Evolutionary conservation across 2,329 filamentous ascomycete genomes (phyloP).

Genomic region (Cladosporium sp.): DNA sequence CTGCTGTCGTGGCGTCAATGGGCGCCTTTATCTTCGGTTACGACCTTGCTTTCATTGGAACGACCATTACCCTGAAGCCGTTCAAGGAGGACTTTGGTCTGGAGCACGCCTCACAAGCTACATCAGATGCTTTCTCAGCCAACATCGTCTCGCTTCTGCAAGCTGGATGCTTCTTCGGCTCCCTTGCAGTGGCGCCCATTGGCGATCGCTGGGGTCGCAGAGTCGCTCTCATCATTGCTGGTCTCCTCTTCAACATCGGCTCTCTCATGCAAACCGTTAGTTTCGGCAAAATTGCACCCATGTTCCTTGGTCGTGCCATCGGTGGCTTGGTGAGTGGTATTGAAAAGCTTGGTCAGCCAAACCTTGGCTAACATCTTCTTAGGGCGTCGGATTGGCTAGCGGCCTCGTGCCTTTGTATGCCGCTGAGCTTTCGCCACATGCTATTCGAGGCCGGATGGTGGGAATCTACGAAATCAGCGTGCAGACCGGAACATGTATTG

Average conservation of each 20-base stretch:
- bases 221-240: constrained; percentile 13
- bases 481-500: constrained; percentile 27
- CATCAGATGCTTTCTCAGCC: constrained; percentile 15
- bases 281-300: constrained; percentile 40
- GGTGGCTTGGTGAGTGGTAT: constrained; percentile 14
- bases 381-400: constrained; percentile 29
- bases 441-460: constrained; percentile 31
- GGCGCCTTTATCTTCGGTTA: constrained; percentile 21
- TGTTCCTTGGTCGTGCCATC: constrained; percentile 32
- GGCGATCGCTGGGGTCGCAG: constrained; percentile 15
- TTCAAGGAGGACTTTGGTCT: constrained; percentile 19
- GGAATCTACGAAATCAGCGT: constrained; percentile 29
- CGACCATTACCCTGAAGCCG: constrained; percentile 17
- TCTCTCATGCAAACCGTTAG: constrained; percentile 38
- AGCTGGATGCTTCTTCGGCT: constrained; percentile 18
- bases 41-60: constrained; percentile 20
- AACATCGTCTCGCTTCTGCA: constrained; percentile 19
- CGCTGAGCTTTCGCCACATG: constrained; percentile 27
- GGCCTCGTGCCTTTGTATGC: constrained; percentile 31
- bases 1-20: constrained; percentile 17
- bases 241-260: constrained; percentile 15
- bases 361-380: constrained; percentile 21
- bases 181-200: constrained; percentile 13
- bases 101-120: constrained; percentile 2
- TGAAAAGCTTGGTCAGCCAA: constrained; percentile 17